Conservation (phyloP, 1,284 basidiomycete genomes). For the Fomitopsis palustris region DNA sequence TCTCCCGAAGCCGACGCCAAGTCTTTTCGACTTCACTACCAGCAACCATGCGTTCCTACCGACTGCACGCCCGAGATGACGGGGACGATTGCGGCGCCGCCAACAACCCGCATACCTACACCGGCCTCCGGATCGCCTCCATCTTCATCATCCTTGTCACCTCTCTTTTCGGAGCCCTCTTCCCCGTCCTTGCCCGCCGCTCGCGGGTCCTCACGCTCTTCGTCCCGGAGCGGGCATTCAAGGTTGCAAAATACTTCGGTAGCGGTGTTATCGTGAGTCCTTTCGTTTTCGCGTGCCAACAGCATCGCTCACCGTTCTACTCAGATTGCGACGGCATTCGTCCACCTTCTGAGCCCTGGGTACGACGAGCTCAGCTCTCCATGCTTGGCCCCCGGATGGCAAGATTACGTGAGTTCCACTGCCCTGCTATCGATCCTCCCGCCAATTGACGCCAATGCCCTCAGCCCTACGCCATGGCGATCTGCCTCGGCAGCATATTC, state of each 20-base stretch:
- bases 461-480: slow-evolving; percentile 77
- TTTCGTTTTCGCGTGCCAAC: slow-evolving; percentile 12
- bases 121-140: slow-evolving; percentile 70
- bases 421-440: not conserved
- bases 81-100: slow-evolving; percentile 22
- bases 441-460: not conserved
- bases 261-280: slow-evolving; percentile 81
- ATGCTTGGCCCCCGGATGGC: slow-evolving; percentile 76
- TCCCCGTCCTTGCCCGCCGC: slow-evolving; percentile 76
- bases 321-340: slow-evolving; percentile 89
- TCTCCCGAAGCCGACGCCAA: not conserved
- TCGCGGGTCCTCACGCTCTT: slow-evolving; percentile 43
- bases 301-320: not conserved
- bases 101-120: slow-evolving; percentile 34
- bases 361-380: slow-evolving; percentile 65
- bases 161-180: slow-evolving; percentile 70
- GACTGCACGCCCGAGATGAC: slow-evolving; percentile 4
- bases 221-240: slow-evolving; percentile 67
- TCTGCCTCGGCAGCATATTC: slow-evolving; percentile 81
- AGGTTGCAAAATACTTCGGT: slow-evolving; percentile 95
- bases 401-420: slow-evolving; percentile 57
- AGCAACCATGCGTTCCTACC: not conserved
- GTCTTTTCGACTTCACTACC: not conserved
- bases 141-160: slow-evolving; percentile 85
- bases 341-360: slow-evolving; percentile 80